Evolutionary conservation across 345 rosid species (phyloP).

Genomic region (Arabis alpina): DNA sequence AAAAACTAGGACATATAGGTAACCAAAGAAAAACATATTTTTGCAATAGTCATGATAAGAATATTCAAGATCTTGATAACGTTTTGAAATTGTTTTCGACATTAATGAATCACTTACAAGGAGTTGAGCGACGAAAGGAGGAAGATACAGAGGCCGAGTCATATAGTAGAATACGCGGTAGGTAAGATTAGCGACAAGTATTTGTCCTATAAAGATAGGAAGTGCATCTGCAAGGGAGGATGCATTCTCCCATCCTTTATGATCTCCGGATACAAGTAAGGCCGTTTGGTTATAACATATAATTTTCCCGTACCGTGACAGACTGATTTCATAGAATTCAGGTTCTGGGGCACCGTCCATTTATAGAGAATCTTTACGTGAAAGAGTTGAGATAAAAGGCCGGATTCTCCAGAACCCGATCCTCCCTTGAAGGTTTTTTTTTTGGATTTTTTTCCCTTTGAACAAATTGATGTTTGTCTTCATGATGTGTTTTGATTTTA

Average conservation of each 20-base stretch:
- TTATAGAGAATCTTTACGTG: not conserved
- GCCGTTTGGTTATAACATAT: conserved; percentile 32
- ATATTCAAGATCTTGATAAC: not conserved
- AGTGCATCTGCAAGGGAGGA: not conserved
- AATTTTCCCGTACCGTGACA: conserved; percentile 24
- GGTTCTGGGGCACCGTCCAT: not conserved
- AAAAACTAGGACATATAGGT: no score
- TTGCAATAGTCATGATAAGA: not conserved
- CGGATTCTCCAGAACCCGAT: conserved; percentile 3
- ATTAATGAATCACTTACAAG: conserved; percentile 36
- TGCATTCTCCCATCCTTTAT: conserved; percentile 11
- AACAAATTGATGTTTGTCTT: conserved; percentile 11
- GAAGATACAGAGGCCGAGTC: conserved; percentile 32
- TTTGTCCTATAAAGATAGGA: conserved; percentile 33
- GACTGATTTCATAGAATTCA: not conserved
- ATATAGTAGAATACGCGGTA: conserved; percentile 29
- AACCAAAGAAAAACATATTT: not conserved
- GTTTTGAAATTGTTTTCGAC: not conserved
- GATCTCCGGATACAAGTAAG: not conserved
- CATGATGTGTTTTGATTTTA: conserved; percentile 4
- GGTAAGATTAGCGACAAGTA: conserved; percentile 26
- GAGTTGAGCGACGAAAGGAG: conserved; percentile 46
- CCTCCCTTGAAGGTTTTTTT: not conserved
- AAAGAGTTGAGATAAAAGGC: not conserved
- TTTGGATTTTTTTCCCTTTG: not conserved